A percentile compares a stretch with the other conserved stretches of the same genome.
These are phyloP conservation scores for Epichloe gansuensis DNA, from an alignment of 2,329 filamentous ascomycete species.

Conservation along the genomic window DNA sequence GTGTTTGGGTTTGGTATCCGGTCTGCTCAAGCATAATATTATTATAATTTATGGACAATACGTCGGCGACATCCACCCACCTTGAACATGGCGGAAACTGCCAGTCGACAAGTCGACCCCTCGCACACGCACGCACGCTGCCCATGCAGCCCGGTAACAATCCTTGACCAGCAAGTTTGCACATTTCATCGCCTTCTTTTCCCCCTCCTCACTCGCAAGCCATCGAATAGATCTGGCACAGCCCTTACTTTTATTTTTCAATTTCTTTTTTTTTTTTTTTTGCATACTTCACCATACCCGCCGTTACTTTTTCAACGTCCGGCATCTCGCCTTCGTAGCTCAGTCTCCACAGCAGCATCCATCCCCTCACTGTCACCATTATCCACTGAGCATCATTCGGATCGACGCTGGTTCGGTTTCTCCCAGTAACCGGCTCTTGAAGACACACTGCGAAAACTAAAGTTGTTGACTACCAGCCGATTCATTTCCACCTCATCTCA, in stretches of 20 bases:
- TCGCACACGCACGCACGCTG: no score
- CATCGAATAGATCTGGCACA: background rate
- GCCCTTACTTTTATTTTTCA: background rate
- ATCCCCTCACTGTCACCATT: background rate
- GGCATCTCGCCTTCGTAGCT: constrained; percentile 1
- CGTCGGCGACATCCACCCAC: no score
- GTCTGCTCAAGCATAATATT: no score
- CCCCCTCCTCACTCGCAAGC: background rate
- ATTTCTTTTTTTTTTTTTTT: background rate
- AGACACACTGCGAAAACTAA: background rate
- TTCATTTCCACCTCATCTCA: background rate
- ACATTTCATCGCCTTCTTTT: background rate
- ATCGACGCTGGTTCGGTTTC: background rate
- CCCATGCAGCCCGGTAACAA: background rate
- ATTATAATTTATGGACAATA: no score
- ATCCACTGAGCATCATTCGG: background rate
- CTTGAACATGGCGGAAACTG: no score
- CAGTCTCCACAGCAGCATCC: background rate
- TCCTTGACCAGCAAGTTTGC: background rate
- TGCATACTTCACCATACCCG: background rate
- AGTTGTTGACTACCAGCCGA: background rate
- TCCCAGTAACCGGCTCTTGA: background rate
- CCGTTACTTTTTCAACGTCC: background rate
- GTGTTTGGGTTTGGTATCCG: no score
- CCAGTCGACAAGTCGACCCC: no score